Base-by-base conservation (phyloP, 1,284 basidiomycete genomes). In the Agaricales sp. region DNA sequence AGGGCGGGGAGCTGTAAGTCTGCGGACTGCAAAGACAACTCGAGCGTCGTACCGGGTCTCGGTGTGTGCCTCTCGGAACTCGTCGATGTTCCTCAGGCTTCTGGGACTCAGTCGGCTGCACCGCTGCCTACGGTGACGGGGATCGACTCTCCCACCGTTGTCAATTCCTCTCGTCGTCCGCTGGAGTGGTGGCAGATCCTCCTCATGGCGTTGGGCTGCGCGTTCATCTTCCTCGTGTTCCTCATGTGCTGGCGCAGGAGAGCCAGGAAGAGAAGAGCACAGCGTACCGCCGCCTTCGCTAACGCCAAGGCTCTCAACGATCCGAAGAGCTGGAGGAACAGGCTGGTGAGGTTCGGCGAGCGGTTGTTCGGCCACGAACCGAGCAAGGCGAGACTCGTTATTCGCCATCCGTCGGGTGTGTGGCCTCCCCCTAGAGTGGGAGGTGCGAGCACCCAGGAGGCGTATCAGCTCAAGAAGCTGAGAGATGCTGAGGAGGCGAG, bases 171-270 rank as follows among this genome's bases (percentile, higher is more conserved):
- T 19, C 54, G 57, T 11, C 65, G 63, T 37, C 54, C 65, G 14
- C 65, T 89, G 11, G 66, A 69, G 52, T 87, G 86, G 84, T 90
- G 87, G 87, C 71, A 89, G 64, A 88, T 88, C 54, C 69, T 88
- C 38, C 73, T 90, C 52, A 88, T 89, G 82, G 70, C 81, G 0
- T 73, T 87, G 24, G 87, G 87, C 4, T 86, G 83, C 60, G 78
- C 81, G 11, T 82, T 87, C 64, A 81, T 90, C 61, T 83, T 87
- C 60, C 52, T 87, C 35, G 63, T 76, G 38, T 59, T 86, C 53
- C 57, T 89, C 50, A 71, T 78, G 65, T 71, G 71, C 57, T 87
- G 80, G 77, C 77, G 87, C 37, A 73, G 83, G 23, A 77, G 75
- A 38, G 78, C 78, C 39, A 76, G 79, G 61, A 81, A 79, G 58